These are phyloP conservation scores for Calonectria leucothoes DNA, from an alignment of 2,329 filamentous ascomycete genomes.

Conservation along the genomic window DNA sequence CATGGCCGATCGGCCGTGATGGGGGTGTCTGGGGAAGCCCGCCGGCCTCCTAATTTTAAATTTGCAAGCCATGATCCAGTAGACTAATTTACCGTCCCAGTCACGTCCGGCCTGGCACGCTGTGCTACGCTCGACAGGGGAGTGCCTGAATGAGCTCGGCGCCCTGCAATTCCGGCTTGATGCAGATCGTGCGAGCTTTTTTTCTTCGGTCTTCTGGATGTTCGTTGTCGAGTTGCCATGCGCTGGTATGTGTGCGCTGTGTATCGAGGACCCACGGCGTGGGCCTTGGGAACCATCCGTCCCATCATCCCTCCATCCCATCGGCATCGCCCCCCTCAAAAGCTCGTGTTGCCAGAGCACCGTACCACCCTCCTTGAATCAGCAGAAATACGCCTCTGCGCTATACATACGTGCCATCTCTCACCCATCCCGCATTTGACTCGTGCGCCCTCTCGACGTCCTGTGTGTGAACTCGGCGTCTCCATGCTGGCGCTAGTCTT, in stretches of 20 bases:
- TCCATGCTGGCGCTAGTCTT: conserved; percentile 35
- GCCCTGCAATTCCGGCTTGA: conserved; percentile 38
- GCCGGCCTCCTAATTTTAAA: conserved; percentile 44
- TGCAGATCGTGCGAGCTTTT: conserved; percentile 34
- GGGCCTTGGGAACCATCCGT: conserved; percentile 4
- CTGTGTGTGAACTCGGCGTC: conserved; percentile 25
- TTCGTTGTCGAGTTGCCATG: background rate
- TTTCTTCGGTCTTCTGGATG: background rate
- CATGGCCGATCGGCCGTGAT: conserved; percentile 37
- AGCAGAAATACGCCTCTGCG: background rate
- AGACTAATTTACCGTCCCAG: conserved; percentile 42
- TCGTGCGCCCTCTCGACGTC: conserved; percentile 20
- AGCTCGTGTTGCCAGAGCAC: conserved; percentile 37
- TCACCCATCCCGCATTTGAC: conserved; percentile 1
- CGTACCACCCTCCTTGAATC: conserved; percentile 1
- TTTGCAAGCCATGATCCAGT: conserved; percentile 45
- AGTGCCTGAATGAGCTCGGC: conserved; percentile 21
- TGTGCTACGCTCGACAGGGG: conserved; percentile 29
- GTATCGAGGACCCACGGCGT: conserved; percentile 9
- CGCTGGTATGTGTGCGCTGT: background rate
- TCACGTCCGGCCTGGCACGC: conserved; percentile 9
- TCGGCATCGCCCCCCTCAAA: conserved; percentile 33
- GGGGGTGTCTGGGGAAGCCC: conserved; percentile 44
- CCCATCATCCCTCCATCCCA: conserved; percentile 26
- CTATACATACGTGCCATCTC: background rate